Evolutionary conservation across 306 rosid genomes (phyloP).

Genomic region (Lagenaria siceraria): DNA sequence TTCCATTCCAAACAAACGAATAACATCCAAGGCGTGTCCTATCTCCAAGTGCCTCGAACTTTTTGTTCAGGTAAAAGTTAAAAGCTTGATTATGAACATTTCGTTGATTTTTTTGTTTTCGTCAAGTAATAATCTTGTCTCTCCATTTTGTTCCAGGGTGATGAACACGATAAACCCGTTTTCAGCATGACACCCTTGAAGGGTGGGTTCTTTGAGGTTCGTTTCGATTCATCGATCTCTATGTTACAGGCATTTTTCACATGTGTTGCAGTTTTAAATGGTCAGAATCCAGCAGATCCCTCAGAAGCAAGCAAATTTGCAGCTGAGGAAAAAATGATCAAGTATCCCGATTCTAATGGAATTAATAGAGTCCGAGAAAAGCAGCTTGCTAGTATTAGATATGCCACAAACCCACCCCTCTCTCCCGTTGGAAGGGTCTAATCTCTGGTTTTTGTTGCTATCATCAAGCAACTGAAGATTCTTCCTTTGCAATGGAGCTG

Average conservation of each 20-base stretch:
- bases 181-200: slow-evolving; percentile 56
- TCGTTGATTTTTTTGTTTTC: background rate
- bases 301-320: slow-evolving; percentile 18
- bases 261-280: slow-evolving; percentile 36
- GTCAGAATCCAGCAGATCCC: slow-evolving; percentile 30
- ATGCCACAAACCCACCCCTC: slow-evolving; percentile 66
- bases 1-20: slow-evolving; percentile 29
- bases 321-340: slow-evolving; percentile 18
- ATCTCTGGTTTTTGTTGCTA: slow-evolving; percentile 13
- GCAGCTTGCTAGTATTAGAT: slow-evolving; percentile 23
- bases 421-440: slow-evolving; percentile 88
- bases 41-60: slow-evolving; percentile 39
- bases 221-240: slow-evolving; percentile 58
- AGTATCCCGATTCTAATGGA: slow-evolving; percentile 19
- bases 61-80: slow-evolving; percentile 40
- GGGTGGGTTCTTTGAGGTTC: slow-evolving; percentile 58
- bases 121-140: slow-evolving; percentile 4
- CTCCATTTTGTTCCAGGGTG: slow-evolving; percentile 45
- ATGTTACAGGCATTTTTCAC: slow-evolving; percentile 75
- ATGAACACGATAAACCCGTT: slow-evolving; percentile 27
- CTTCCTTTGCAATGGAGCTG: slow-evolving; percentile 5
- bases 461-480: slow-evolving; percentile 17
- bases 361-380: slow-evolving; percentile 20
- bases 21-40: slow-evolving; percentile 16
- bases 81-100: background rate